Base-by-base conservation (phyloP, 176 grass and related monocot species). In the Rhynchospora tenuis region DNA sequence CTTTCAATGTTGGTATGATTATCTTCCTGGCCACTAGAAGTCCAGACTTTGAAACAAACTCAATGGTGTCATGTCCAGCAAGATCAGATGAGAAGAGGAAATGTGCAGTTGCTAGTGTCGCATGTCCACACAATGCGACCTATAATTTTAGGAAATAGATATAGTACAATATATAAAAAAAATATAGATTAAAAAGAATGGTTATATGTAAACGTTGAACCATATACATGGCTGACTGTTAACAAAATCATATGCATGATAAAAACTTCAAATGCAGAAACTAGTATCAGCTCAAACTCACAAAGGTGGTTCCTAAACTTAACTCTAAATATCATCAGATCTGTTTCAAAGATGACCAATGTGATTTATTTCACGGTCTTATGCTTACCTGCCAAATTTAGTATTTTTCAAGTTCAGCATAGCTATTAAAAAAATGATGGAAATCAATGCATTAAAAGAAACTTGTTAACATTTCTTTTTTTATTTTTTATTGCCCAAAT, bases 41-140 rank as follows among this genome's bases (percentile, higher is more conserved):
- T 51, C 93, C 93, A 4, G 89, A 93, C 76, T 85, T 89, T 46
- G 87, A 89, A 27, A 68, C 22, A 63, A 97, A 97, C 33, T 97
- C 87, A 56, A 93, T 75, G 38, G 79, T 68, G 43, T 55, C 48
- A 76, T 68, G 43, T 48, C 88, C 69, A 12, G 79, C 75, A 0
- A 91, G 80, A n/a, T 87, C 70, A 15, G 80, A 66, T 6, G 83
- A 71, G 69, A 89, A 81, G 65, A 97, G 89, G 85, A 88, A 97
- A 64, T 93, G 84, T 0, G 91, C 85, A 26, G 91, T 84, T 20
- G 91, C 93, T 74, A 97, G 56, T 73, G 93, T 97, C 50, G 56
- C 93, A 72, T 93, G 90, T 28, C 90, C 85, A 69, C 90, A 89
- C 63, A 92, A 66, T 38, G 67, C 3, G 1, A 89, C 75, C 90